Evolutionary conservation across 352 stramenopile genomes (phyloP), one percentile per base, ranked within the genome.

Genomic region (Pythium angustatum): DNA sequence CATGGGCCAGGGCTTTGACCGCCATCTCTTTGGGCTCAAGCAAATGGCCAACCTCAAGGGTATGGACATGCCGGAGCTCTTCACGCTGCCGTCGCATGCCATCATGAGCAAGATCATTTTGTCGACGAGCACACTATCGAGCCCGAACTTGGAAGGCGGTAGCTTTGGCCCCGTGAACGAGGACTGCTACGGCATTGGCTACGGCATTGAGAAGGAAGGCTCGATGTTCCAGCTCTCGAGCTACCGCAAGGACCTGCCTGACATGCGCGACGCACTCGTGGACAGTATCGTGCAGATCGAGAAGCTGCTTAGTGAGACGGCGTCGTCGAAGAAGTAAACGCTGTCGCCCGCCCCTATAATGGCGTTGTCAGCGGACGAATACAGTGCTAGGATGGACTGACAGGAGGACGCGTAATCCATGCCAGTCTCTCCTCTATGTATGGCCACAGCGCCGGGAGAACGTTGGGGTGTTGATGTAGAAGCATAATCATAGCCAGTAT

Each of bases 131-230:
- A 97, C 88, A 44, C 67, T 97, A 38, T 90, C 81, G 38, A 96
- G 83, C 48, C 84, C 82, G 9, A 85, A 87, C 33, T 72, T 97
- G 15, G 85, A 94, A 65, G 87, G 87, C 41, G 89, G 89, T 33
- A 96, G 89, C 71, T 97, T 97, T 61, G 90, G 88, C 17, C 89
- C 90, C 51, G 90, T 97, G 19, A 93, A 92, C 62, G 75, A 91
- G 17, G 85, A 96, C 43, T 96, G 87, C 72, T 97, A 96, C 71
- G 87, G 82, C 49, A 93, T 97, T 36, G 90, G 89, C 30, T 97
- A 97, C 62, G 86, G 84, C 43, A 95, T 95, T 45, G 84, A 93
- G 63, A 78, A 83, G 43, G 79, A 93, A 43, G 84, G 86, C 3
- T 93, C 86, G 12, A 79, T 89, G 50, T 95, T 95, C 71, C 86